Conservation (phyloP, 2,329 filamentous ascomycete genomes). For the Paecilomyces sp. region DNA sequence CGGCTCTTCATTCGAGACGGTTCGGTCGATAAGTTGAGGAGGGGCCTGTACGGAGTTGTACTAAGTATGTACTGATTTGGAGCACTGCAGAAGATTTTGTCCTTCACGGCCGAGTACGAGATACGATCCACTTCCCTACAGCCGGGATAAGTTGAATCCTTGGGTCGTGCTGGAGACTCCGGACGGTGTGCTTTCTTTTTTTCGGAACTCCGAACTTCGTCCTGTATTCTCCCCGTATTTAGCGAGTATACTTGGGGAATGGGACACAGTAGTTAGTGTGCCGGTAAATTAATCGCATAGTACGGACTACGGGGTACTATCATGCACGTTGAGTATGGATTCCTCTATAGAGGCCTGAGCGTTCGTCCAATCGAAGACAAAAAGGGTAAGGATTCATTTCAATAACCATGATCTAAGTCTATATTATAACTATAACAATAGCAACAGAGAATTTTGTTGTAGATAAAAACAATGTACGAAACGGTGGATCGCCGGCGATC, state of each 20-base stretch:
- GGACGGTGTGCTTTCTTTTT: neutral
- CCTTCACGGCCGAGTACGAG: neutral
- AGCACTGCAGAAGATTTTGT: too few relatives aligned
- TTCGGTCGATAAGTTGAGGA: too few relatives aligned
- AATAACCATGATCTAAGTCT: neutral
- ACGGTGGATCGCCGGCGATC: neutral
- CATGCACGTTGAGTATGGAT: neutral
- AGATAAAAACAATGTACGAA: neutral
- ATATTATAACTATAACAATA: neutral
- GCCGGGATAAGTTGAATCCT: neutral
- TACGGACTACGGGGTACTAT: too few relatives aligned
- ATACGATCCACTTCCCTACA: neutral
- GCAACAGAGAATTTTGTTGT: neutral
- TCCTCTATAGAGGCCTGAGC: neutral
- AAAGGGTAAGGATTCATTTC: neutral
- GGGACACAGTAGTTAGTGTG: too few relatives aligned
- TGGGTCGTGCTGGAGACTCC: neutral
- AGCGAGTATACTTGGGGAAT: neutral
- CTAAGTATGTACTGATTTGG: too few relatives aligned
- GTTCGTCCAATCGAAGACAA: neutral
- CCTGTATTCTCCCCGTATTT: neutral
- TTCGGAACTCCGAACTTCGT: neutral
- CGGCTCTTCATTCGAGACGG: too few relatives aligned
- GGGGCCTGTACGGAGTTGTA: too few relatives aligned
- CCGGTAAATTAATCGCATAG: too few relatives aligned